Percentiles rank a stretch among this genome's conserved stretches.
phyloP scores from a whole-genome alignment of 2,329 filamentous ascomycete species.

The Lecanicillium sp. region DNA sequence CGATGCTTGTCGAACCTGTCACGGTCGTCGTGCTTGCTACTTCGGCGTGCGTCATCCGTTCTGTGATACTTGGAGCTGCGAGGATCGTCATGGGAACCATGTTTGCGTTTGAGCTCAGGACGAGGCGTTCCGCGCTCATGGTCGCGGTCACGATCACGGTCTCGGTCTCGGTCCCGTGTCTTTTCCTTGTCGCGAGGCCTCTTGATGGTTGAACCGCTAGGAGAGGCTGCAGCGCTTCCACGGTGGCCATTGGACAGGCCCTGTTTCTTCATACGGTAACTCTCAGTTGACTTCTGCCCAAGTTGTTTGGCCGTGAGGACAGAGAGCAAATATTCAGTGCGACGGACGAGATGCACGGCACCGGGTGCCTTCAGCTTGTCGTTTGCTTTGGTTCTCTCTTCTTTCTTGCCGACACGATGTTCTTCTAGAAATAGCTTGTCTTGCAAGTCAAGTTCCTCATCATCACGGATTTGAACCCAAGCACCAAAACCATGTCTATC shows the following conservation, averaged over 20 bases:
- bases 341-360: slow-evolving; percentile 92
- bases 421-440: slow-evolving; percentile 97
- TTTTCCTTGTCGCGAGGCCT: slow-evolving; percentile 36
- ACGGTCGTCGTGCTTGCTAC: slow-evolving; percentile 27
- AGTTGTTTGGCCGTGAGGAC: slow-evolving; percentile 80
- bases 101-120: slow-evolving; percentile 53
- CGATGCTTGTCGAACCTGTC: slow-evolving; percentile 23
- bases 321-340: slow-evolving; percentile 91
- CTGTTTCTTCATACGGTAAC: slow-evolving; percentile 84
- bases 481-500: slow-evolving; percentile 90
- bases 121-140: slow-evolving; percentile 44
- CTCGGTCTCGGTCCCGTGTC: slow-evolving; percentile 21
- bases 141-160: slow-evolving; percentile 27
- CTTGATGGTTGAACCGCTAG: slow-evolving; percentile 44
- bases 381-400: slow-evolving; percentile 72
- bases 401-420: slow-evolving; percentile 96
- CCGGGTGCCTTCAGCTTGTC: slow-evolving; percentile 84
- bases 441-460: slow-evolving; percentile 71
- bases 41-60: slow-evolving; percentile 29
- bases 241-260: slow-evolving; percentile 50
- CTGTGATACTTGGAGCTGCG: slow-evolving; percentile 35
- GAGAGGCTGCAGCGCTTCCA: slow-evolving; percentile 61
- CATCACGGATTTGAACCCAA: slow-evolving; percentile 90
- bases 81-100: slow-evolving; percentile 38
- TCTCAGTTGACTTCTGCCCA: slow-evolving; percentile 75